Evolutionary conservation across 2,329 filamentous ascomycete species (phyloP).

Genomic region (Salinomyces thailandicus): DNA sequence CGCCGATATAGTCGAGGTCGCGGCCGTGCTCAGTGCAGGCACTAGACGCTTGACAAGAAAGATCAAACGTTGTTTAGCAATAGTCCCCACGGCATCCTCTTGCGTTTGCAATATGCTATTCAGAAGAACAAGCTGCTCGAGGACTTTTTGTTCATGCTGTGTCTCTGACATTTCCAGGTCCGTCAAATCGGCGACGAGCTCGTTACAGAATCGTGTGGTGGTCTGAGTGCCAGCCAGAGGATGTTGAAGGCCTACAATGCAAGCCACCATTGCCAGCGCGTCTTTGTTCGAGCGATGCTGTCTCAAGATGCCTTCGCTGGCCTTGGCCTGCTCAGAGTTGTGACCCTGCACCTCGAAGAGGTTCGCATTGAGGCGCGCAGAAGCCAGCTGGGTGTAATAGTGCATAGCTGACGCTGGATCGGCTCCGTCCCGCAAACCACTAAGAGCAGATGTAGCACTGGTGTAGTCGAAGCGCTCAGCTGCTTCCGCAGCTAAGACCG

Average conservation of each 20-base stretch:
- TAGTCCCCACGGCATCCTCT: constrained; percentile 39
- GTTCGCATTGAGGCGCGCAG: constrained; percentile 28
- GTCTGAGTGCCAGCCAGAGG: constrained; percentile 38
- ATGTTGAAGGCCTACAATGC: constrained; percentile 40
- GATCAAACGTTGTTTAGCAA: constrained; percentile 55
- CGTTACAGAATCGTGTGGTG: constrained; percentile 47
- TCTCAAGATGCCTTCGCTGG: constrained; percentile 28
- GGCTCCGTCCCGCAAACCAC: constrained; percentile 5
- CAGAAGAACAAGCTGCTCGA: constrained; percentile 43
- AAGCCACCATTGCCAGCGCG: constrained; percentile 37
- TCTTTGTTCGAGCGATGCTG: constrained; percentile 28
- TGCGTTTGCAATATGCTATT: constrained; percentile 44
- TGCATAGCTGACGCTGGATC: constrained; percentile 9
- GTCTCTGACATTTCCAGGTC: constrained; percentile 32
- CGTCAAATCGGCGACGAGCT: constrained; percentile 50
- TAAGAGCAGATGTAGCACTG: constrained; percentile 6
- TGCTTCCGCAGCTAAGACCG: not conserved
- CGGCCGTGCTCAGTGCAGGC: constrained; percentile 51
- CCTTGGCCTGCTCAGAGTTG: constrained; percentile 25
- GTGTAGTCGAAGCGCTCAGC: constrained; percentile 1
- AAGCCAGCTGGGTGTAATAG: constrained; percentile 36
- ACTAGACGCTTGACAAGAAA: constrained; percentile 74
- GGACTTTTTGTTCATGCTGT: constrained; percentile 11
- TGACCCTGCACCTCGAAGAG: constrained; percentile 34
- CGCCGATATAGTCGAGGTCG: constrained; percentile 43